Evolutionary conservation across 1,139 yeast species (phyloP), one percentile per base, ranked within the genome.

Genomic region (Candida tetrigidarum): DNA sequence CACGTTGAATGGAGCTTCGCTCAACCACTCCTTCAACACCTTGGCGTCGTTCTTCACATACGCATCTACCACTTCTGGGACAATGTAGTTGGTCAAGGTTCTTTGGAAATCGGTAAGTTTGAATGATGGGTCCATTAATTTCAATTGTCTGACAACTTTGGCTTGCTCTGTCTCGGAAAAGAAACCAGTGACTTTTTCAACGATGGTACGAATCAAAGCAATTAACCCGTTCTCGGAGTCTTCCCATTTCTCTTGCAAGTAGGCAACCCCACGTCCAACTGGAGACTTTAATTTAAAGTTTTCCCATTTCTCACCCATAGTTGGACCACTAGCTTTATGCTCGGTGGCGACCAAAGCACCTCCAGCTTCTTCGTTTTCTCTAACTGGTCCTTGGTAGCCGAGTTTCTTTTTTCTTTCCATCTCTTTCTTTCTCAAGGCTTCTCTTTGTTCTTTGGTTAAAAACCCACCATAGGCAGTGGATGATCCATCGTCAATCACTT

Each of bases 101-200:
- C 79, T 82, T 55, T 86, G 81, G 73, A 95, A 93, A 52, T 80
- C 84, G 47, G 91, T 93, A 55, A 82, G 78, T 54, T 83, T 83
- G 74, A 93, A 95, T 29, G 81, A 74, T 43, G 99, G 97, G 67
- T 95, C 99, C 80, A 93, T 84, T 62, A 84, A 80, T 69, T 83
- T 87, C 71, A 95, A 90, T 64, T 86, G 84, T 54, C 86, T 84
- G 51, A 89, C 76, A 22, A 92, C 99, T 64, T 87, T 86, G 26
- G 97, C 98, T 53, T 90, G 84, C 70, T 95, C 99, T 36, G 98
- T 95, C 69, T 95, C 99, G 20, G 95, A 93, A 61, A 95, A 93
- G 58, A 90, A 81, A 4, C 96, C 91, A 42, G 96, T 86, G 45
- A 93, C 73, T 60, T 89, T 87, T 61, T 86, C 92, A 34, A 87